phyloP scores from a whole-genome alignment of 2,329 filamentous ascomycete genomes.

The Pseudodiploospora longispora region DNA sequence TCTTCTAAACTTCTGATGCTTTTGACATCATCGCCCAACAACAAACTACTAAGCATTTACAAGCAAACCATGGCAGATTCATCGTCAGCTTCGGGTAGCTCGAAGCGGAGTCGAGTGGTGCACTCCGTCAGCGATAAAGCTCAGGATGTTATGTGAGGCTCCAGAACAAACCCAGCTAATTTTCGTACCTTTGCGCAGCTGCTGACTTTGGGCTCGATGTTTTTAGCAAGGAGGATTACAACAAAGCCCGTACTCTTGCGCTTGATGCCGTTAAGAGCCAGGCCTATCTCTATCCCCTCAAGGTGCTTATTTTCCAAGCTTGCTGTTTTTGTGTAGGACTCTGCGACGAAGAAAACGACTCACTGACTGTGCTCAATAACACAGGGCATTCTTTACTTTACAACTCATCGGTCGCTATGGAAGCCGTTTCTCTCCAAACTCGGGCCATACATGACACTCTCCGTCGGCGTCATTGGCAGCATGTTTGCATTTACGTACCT shows the following conservation, averaged over 20 bases:
- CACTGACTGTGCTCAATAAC: neutral
- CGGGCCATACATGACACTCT: slow-evolving; percentile 58
- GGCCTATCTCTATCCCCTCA: slow-evolving; percentile 81
- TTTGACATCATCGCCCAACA: neutral
- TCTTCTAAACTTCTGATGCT: neutral
- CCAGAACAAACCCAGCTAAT: neutral
- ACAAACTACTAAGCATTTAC: neutral
- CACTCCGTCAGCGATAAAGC: slow-evolving; percentile 36
- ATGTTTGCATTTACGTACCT: slow-evolving; percentile 88
- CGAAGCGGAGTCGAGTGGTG: slow-evolving; percentile 24
- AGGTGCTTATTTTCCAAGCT: slow-evolving; percentile 27
- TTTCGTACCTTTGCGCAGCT: neutral
- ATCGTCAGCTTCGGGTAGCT: slow-evolving; percentile 6
- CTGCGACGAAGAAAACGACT: neutral
- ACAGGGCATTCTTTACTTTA: slow-evolving; percentile 54
- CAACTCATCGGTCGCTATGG: slow-evolving; percentile 48
- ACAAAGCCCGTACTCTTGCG: slow-evolving; percentile 55
- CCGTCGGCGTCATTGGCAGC: slow-evolving; percentile 59
- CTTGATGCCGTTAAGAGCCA: slow-evolving; percentile 64
- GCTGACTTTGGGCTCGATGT: neutral
- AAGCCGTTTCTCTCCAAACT: slow-evolving; percentile 49
- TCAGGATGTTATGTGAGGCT: slow-evolving; percentile 39
- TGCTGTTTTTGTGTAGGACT: neutral
- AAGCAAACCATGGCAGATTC: slow-evolving; percentile 10
- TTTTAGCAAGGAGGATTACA: slow-evolving; percentile 59